Percentiles rank a stretch among this genome's conserved stretches.
phyloP scores from a whole-genome alignment of 73 alveolate species.

The Paramecium sonneborni region DNA sequence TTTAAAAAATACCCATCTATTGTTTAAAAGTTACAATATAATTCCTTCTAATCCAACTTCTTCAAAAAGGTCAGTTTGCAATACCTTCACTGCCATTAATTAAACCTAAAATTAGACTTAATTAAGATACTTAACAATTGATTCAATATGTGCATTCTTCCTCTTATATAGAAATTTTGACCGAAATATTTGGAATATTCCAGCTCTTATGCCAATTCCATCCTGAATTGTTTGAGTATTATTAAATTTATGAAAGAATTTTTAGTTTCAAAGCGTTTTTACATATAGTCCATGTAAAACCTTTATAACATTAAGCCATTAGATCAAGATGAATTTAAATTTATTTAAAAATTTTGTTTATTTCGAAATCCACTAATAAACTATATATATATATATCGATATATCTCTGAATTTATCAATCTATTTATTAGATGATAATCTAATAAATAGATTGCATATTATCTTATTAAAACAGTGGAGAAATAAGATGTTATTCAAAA shows the following conservation, averaged over 20 bases:
- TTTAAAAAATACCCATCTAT: slow-evolving; percentile 16
- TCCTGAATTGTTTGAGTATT: not conserved
- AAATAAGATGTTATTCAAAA: too few species aligned
- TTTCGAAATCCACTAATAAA: not conserved
- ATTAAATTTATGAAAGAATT: not conserved
- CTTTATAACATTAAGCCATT: not conserved
- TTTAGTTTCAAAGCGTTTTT: not conserved
- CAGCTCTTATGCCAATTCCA: slow-evolving; percentile 80
- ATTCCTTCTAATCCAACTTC: slow-evolving; percentile 60
- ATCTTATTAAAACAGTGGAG: too few species aligned
- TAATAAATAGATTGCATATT: too few species aligned
- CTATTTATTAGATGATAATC: not conserved
- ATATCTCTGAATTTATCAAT: not conserved
- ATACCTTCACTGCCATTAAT: not conserved
- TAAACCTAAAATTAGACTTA: slow-evolving; percentile 28
- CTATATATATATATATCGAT: too few species aligned
- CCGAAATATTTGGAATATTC: slow-evolving; percentile 71
- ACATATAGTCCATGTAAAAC: not conserved
- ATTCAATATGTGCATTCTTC: not conserved
- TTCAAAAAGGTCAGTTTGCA: not conserved
- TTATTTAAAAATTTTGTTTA: not conserved
- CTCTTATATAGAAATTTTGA: slow-evolving; percentile 56
- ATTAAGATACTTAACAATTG: slow-evolving; percentile 20
- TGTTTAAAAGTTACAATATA: not conserved
- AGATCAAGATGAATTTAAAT: not conserved